Conservation (phyloP, 768 basidiomycete species). For the Naganishia randhawae region DNA sequence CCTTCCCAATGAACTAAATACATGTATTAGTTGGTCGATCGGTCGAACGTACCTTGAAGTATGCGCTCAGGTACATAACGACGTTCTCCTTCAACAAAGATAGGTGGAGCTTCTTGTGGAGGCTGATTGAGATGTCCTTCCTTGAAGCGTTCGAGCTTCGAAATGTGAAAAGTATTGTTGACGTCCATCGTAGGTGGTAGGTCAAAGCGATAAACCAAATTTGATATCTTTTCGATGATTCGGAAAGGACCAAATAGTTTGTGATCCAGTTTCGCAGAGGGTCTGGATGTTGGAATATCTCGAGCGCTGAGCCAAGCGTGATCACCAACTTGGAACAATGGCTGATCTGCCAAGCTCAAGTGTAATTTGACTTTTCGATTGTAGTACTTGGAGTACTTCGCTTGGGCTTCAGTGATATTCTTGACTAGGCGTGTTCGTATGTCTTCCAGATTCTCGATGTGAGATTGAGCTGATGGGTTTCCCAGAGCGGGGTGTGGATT, state of each 20-base stretch:
- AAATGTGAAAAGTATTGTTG: slow-evolving; percentile 26
- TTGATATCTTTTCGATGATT: slow-evolving; percentile 28
- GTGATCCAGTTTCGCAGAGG: slow-evolving; percentile 36
- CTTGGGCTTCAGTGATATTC: background rate
- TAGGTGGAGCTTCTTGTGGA: slow-evolving; percentile 27
- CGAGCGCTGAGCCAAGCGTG: slow-evolving; percentile 29
- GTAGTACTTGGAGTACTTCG: background rate
- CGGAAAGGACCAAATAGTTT: slow-evolving; percentile 34
- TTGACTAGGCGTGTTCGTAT: background rate
- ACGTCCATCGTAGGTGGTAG: slow-evolving; percentile 30
- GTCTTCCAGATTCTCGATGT: background rate
- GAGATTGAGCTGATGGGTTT: background rate
- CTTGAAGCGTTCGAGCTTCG: slow-evolving; percentile 28
- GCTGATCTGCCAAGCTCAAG: background rate
- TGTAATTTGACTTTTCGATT: background rate
- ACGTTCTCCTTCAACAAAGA: slow-evolving; percentile 19
- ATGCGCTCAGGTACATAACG: slow-evolving; percentile 17
- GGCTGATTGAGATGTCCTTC: slow-evolving; percentile 27
- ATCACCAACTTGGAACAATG: slow-evolving; percentile 30
- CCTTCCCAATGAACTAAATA: slow-evolving; percentile 22
- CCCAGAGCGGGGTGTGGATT: background rate
- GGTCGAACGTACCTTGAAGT: slow-evolving; percentile 1
- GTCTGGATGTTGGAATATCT: slow-evolving; percentile 34
- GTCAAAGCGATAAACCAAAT: slow-evolving; percentile 29
- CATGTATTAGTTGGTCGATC: background rate